Base-by-base conservation (phyloP, 192 early-diverging fungal species). In the Chytriomyces sp. region DNA sequence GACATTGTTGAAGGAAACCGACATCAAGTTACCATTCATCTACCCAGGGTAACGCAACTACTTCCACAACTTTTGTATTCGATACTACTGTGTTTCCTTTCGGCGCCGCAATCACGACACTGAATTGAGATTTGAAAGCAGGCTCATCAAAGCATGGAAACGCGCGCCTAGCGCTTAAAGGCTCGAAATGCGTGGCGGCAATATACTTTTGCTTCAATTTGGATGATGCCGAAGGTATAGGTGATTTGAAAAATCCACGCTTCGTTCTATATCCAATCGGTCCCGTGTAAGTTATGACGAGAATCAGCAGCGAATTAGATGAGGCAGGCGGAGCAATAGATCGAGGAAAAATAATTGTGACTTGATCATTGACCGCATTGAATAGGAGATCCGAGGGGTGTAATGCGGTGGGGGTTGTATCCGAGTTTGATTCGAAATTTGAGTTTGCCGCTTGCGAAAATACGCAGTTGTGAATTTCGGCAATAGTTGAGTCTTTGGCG, bases 111-210 rank as follows among this genome's bases (percentile, higher is more conserved):
- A 91, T 69, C 5, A 80, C 83, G 65, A 91, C 69, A 2, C 81
- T 77, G 70, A 91, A 91, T 7, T 79, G 79, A 20, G 89, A 84
- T 61, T 91, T 91, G 69, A 89, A 79, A 20, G 82, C 82, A 13
- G 89, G 89, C 80, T 91, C 85, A 59, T 74, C 78, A 28, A 77
- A 69, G 60, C 75, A 82, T 16, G 83, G 83, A 63, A 83, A 84
- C 9, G 83, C 83, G 7, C 66, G 47, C 35, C 83, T 45, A 18
- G 85, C 85, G 23, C 61, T 60, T 20, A 70, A 59, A 11, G 84
- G 75, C 75, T 86, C 84, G 63, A 86, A 86, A 66, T 86, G 85
- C 20, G 85, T 86, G 20, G 79, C 80, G 48, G 67, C 81, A 45
- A 86, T 45, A 53, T 59, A 28, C 6, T 46, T n/a, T 26, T 64